Evolutionary conservation across 2,329 filamentous ascomycete species (phyloP), one percentile per base, ranked within the genome.

Genomic region (Knoxdaviesia proteae): DNA sequence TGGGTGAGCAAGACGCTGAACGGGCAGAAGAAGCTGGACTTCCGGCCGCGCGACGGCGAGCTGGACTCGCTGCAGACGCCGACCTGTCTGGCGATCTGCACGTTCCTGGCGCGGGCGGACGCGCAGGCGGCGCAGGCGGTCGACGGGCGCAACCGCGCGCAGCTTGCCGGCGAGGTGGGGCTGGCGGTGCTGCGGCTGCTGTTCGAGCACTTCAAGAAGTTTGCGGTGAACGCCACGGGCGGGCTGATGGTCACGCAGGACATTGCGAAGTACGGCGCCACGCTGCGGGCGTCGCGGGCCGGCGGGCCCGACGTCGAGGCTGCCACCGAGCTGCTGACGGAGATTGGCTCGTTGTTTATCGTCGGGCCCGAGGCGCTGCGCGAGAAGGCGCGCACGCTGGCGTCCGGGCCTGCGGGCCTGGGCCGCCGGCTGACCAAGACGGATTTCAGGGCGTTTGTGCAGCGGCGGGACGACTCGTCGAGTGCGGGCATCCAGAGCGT

Each of bases 191-290:
- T 87, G 49, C 64, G 70, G 41, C 71, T 92, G 7, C 70, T 98
- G 5, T 77, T 98, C 48, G 83, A 90, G 47, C 90, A 98, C 60
- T 84, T 96, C 61, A 90, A 93, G 54, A 86, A 84, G 53, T 98
- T 93, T 62, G 76, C 80, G 47, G 84, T 98, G 49, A 94, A 86
- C 51, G 84, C 87, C 36, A 87, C 88, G 0, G 90, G 90, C 47
- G 90, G 86, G 3, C 72, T 98, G 39, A 90, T 94, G 73, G 84
- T 96, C 31, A 88, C 81, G 34, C 93, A 96, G 62, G 90, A 98
- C 56, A 87, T 96, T 57, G 84, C 84, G 34, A 86, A 84, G 55
- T 98, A 98, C 58, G 81, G 83, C 6, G 80, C 87, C 47, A 74
- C 93, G 7, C 68, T 98, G 49, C 77, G 83, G 47, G 77, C 77